Evolutionary conservation across 306 rosid species (phyloP), one percentile per base, ranked within the genome.

Genomic region (Corylus avellana): DNA sequence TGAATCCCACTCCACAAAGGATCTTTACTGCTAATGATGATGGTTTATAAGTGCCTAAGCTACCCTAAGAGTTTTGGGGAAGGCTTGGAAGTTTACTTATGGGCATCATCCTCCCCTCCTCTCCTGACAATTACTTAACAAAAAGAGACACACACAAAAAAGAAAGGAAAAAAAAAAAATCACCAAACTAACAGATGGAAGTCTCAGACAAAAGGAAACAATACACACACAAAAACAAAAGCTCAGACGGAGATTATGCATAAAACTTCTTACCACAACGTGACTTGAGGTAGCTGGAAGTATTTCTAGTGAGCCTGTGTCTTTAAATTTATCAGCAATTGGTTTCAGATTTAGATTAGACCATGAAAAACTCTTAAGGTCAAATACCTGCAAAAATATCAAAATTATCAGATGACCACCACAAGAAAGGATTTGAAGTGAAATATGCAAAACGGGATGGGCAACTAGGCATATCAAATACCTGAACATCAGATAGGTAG

Each of bases 401-500:
- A 51, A 37, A 72, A 67, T 44, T 80, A 75, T 74, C 68, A 80
- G 0, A 48, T 80, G 72, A 86, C 44, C 51, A 35, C 48, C 51
- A 18, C 61, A 44, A 75, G 46, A 69, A 47, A 46, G 70, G 48
- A 67, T n/a, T 39, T 0, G 11, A 42, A 67, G 25, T 68, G 58
- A 53, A 70, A 75, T 80, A 79, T 46, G 68, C 61, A 78, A 64
- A 63, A 75, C 22, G 17, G 48, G 48, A 66, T 37, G 25, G 25
- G 74, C 53, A 70, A 76, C 29, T 10, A 80, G 53, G 66, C 74
- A 56, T 48, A 25, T 72, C 54, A 47, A 12, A 76, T 87, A 95
- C 98, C 98, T 95, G 96, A 83, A 91, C 86, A 90, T 93, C 99
- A 6, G 96, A 91, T 39, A 96, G 87, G 84, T 90, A 80, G 35